These are phyloP conservation scores for Rugosomyces carneus DNA, from an alignment of 1,284 basidiomycete species.

Conservation along the genomic window DNA sequence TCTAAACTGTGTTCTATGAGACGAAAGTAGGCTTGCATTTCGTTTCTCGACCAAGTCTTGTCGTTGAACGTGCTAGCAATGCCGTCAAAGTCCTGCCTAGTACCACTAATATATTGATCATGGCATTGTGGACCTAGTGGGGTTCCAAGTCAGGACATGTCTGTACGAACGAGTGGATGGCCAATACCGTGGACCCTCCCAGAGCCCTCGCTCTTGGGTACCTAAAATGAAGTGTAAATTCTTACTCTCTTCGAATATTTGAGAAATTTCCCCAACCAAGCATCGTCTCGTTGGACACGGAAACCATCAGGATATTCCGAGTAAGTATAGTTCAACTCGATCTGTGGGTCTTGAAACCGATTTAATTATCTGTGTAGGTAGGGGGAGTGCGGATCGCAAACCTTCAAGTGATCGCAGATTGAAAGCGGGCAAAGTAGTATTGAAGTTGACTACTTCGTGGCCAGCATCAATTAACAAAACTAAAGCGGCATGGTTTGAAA, in stretches of 20 bases:
- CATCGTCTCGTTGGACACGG: constrained; percentile 12
- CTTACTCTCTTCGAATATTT: neutral
- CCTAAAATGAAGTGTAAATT: neutral
- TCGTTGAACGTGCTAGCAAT: constrained; percentile 17
- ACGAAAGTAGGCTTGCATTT: constrained; percentile 20
- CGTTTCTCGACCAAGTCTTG: constrained; percentile 16
- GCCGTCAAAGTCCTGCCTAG: constrained; percentile 16
- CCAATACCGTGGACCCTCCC: constrained; percentile 12
- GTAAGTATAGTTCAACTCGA: constrained; percentile 16
- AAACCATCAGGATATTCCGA: constrained; percentile 19
- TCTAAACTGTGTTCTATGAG: constrained; percentile 20
- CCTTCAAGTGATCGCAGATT: neutral
- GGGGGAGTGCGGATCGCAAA: neutral
- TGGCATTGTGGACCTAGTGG: constrained; percentile 18
- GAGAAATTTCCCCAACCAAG: constrained; percentile 10
- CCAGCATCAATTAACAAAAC: constrained; percentile 1
- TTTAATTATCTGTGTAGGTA: neutral
- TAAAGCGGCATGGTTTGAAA: too few relatives aligned
- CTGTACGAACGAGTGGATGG: neutral
- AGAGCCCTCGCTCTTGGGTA: constrained; percentile 6
- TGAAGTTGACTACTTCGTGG: constrained; percentile 5
- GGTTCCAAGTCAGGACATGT: neutral
- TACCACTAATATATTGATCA: constrained; percentile 20
- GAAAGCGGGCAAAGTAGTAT: constrained; percentile 4
- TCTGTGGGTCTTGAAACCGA: constrained; percentile 12